Evolutionary conservation across 2,329 filamentous ascomycete species (phyloP).

Genomic region (Colletotrichum acutatum): DNA sequence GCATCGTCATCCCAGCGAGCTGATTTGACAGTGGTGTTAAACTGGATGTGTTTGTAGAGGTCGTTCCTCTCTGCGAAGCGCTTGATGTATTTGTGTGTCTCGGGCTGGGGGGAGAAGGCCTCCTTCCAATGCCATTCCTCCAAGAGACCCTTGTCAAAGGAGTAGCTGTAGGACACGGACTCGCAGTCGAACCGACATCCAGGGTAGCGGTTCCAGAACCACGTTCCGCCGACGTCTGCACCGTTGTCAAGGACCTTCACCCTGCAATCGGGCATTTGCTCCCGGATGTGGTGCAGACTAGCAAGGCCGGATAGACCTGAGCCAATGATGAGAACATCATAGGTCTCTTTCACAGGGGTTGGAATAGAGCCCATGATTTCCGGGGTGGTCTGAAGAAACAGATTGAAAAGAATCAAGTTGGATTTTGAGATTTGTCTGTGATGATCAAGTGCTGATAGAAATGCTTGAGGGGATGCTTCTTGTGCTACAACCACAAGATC

Average conservation of each 20-base stretch:
- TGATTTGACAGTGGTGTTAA: neutral
- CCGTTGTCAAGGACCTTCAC: conserved; percentile 48
- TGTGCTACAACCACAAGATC: neutral
- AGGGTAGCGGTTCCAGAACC: conserved; percentile 63
- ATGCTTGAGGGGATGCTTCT: neutral
- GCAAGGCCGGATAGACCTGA: conserved; percentile 25
- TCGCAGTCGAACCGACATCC: conserved; percentile 64
- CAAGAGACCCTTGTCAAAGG: conserved; percentile 15
- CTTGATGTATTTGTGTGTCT: conserved; percentile 12
- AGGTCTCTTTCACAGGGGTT: conserved; percentile 3
- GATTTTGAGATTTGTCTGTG: neutral
- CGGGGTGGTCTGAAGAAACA: neutral
- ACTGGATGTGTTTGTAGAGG: neutral
- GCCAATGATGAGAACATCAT: conserved; percentile 21
- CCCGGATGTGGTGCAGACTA: conserved; percentile 25
- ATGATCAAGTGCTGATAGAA: neutral
- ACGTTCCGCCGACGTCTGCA: conserved; percentile 59
- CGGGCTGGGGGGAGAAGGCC: conserved; percentile 15
- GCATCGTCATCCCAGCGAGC: neutral
- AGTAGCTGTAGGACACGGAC: conserved; percentile 15
- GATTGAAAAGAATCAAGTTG: neutral
- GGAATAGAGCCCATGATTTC: conserved; percentile 15
- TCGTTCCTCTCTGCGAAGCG: neutral
- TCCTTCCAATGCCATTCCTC: conserved; percentile 25
- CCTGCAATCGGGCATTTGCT: conserved; percentile 13